These are phyloP conservation scores for Mycena belliarum DNA, from an alignment of 768 basidiomycete genomes.

Conservation along the genomic window DNA sequence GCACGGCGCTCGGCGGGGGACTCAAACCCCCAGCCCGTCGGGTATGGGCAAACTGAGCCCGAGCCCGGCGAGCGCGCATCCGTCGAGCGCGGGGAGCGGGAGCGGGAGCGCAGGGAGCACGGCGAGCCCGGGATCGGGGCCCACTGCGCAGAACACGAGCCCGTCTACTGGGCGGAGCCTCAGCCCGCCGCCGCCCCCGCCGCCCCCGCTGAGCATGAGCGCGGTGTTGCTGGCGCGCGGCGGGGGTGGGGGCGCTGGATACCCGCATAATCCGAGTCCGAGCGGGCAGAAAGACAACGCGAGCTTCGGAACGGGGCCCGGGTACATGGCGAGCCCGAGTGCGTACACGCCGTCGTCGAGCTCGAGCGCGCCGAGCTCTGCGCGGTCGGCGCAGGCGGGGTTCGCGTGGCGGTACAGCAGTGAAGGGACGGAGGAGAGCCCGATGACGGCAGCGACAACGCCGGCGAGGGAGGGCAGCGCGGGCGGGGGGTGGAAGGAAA, in stretches of 20 bases:
- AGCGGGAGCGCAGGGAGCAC: neutral
- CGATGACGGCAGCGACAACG: slow-evolving; percentile 17
- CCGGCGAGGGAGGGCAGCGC: slow-evolving; percentile 4
- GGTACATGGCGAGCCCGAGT: neutral
- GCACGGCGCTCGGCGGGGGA: neutral
- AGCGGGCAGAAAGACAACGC: no score
- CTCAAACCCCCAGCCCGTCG: no score
- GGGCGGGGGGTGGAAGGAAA: neutral
- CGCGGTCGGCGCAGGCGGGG: neutral
- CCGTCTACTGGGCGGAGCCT: neutral
- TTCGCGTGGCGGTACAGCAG: neutral
- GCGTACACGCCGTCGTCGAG: neutral
- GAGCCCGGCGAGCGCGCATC: neutral
- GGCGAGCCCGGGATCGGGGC: neutral
- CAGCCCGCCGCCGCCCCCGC: slow-evolving; percentile 12
- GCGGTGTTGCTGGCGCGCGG: slow-evolving; percentile 9
- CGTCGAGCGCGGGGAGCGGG: neutral
- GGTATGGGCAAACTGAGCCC: neutral
- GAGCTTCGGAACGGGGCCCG: no score
- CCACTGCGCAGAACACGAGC: no score
- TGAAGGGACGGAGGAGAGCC: slow-evolving; percentile 1
- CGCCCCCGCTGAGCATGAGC: slow-evolving; percentile 19
- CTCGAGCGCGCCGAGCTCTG: neutral
- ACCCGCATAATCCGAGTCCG: no score
- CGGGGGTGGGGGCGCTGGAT: neutral